Evolutionary conservation across 768 basidiomycete species (phyloP).

Genomic region (Suillus discolor): DNA sequence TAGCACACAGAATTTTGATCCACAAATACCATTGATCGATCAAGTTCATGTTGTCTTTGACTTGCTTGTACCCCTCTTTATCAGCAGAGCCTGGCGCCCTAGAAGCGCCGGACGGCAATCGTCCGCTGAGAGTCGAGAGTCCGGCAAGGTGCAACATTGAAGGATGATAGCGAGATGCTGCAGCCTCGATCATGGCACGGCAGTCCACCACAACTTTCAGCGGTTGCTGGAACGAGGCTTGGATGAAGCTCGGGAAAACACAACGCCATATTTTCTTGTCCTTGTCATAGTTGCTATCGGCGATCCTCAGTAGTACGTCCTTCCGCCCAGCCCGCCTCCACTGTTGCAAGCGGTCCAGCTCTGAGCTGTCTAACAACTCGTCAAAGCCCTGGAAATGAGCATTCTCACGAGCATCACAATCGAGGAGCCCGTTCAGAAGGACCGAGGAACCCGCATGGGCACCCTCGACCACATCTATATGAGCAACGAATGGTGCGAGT

Average conservation of each 20-base stretch:
- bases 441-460: constrained; percentile 34
- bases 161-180: constrained; percentile 70
- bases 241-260: constrained; percentile 67
- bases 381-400: constrained; percentile 62
- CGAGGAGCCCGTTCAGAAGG: constrained; percentile 55
- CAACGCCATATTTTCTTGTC: constrained; percentile 78
- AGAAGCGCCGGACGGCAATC: constrained; percentile 32
- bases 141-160: constrained; percentile 75
- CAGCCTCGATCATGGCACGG: constrained; percentile 68
- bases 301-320: constrained; percentile 67
- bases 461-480: constrained; percentile 40
- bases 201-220: constrained; percentile 49
- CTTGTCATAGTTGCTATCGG: constrained; percentile 66
- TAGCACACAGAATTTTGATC: constrained; percentile 86
- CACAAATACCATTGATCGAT: constrained; percentile 84
- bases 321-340: constrained; percentile 61
- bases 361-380: constrained; percentile 63
- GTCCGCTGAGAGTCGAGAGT: constrained; percentile 57
- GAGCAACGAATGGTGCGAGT: constrained; percentile 49
- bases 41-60: constrained; percentile 57
- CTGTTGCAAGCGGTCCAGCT: constrained; percentile 62
- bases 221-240: constrained; percentile 52
- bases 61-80: constrained; percentile 52
- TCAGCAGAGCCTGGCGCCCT: constrained; percentile 45
- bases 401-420: constrained; percentile 47